Evolutionary conservation across 116 monocot genomes (phyloP).

Genomic region (Zostera marina): DNA sequence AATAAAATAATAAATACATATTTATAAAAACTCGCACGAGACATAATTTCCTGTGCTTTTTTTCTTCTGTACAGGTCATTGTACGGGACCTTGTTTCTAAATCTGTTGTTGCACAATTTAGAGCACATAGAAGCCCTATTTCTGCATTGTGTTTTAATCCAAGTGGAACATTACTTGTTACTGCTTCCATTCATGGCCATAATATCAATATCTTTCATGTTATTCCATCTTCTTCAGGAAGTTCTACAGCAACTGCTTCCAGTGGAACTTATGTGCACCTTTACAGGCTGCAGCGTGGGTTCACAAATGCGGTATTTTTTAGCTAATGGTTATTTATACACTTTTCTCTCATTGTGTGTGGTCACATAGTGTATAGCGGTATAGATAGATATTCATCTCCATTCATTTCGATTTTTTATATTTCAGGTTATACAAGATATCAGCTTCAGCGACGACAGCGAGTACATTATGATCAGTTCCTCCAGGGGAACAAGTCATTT

Average conservation of each 20-base stretch:
- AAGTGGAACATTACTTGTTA: constrained; percentile 24
- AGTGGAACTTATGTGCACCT: constrained; percentile 51
- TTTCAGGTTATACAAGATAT: constrained; percentile 83
- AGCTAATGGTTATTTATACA: background rate
- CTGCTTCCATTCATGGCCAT: constrained; percentile 24
- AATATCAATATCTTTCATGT: constrained; percentile 43
- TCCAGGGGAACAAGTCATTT: constrained; percentile 85
- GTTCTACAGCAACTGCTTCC: constrained; percentile 19
- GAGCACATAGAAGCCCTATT: constrained; percentile 25
- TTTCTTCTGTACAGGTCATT: constrained; percentile 15
- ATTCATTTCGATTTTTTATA: background rate
- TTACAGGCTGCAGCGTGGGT: constrained; percentile 77
- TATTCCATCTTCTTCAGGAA: constrained; percentile 33
- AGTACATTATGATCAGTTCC: constrained; percentile 85
- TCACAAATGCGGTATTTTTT: constrained; percentile 70
- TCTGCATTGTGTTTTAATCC: constrained; percentile 32
- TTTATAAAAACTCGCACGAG: background rate
- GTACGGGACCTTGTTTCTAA: constrained; percentile 20
- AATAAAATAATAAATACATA: background rate
- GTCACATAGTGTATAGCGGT: too few relatives aligned
- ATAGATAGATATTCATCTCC: background rate
- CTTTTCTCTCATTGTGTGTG: too few relatives aligned
- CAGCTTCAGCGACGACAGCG: constrained; percentile 82
- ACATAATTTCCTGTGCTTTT: too few relatives aligned
- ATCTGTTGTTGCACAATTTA: constrained; percentile 21